phyloP scores from a whole-genome alignment of 345 rosid species.

The Moricandia arvensis region DNA sequence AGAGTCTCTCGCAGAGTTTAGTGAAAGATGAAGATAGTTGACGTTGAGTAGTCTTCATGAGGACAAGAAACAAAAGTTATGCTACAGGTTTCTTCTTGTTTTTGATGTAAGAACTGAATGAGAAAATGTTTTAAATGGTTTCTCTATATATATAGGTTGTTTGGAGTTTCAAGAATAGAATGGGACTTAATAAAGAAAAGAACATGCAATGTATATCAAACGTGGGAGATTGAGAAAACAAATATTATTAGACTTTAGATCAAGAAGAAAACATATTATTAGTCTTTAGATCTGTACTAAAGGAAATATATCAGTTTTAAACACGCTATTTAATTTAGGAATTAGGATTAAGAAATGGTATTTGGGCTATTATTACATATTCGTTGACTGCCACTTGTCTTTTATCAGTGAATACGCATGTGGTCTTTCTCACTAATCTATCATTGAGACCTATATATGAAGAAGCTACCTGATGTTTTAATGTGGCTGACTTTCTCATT shows the following conservation, averaged over 20 bases:
- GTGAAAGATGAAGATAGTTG: constrained; percentile 35
- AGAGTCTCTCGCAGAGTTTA: constrained; percentile 16
- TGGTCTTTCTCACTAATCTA: neutral
- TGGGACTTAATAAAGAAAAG: too few relatives aligned
- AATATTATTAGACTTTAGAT: constrained; percentile 14
- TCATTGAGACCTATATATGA: too few relatives aligned
- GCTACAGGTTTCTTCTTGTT: neutral
- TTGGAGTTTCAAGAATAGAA: constrained; percentile 3
- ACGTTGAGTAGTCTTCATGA: constrained; percentile 31
- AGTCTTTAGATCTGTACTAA: constrained; percentile 12
- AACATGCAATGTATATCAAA: constrained; percentile 13
- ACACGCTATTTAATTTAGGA: constrained; percentile 8
- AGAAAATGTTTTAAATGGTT: constrained; percentile 13
- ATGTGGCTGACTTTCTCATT: neutral
- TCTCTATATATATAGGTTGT: constrained; percentile 6
- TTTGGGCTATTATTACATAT: neutral
- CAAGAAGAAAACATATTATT: constrained; percentile 10
- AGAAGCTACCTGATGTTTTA: neutral
- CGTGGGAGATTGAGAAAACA: constrained; percentile 24
- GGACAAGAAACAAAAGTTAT: neutral
- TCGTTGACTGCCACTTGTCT: neutral
- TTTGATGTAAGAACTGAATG: constrained; percentile 14
- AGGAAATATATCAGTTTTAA: constrained; percentile 20
- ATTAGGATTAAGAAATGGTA: neutral
- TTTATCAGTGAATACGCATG: neutral